Evolutionary conservation across 768 basidiomycete genomes (phyloP), one percentile per base, ranked within the genome.

Genomic region (Amanita fuliginea): DNA sequence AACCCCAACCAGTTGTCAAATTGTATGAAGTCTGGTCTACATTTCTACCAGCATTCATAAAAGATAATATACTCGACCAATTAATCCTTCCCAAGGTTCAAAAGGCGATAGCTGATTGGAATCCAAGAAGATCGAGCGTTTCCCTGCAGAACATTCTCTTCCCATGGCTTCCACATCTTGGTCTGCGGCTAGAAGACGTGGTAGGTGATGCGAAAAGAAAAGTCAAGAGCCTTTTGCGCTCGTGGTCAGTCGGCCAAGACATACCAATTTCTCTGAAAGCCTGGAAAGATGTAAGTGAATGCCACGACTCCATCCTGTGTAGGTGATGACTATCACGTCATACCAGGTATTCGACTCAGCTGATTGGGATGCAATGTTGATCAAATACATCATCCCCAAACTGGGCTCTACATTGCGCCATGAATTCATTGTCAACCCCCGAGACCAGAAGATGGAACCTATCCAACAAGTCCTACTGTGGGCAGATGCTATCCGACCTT

Each of bases 41-140:
- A 1, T 80, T 95, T 54, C 73, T 98, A 1, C 96, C 96, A 0
- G 76, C 76, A 0, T 99, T 97, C 67, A 83, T 99, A 52, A 78
- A 80, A 47, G 94, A 97, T 67, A 99, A 97, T 60, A 74, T 99
- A 52, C 78, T 99, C 54, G 94, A 97, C 61, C 96, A 99, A 63
- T 80, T 99, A 19, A 77, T 99, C 40, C 70, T 99, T 18, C 96
- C 96, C 1, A 99, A 98, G 65, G 77, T 99, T 2, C 77, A 84
- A 43, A 81, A 82, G 54, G 80, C 90, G 3, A 77, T 97, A 30
- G 75, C 80, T 3, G 82, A 88, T 45, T 99, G 96, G 96, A 82
- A 72, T 59, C 68, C 79, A 5, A 80, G 75, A 58, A 73, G 67
- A 22, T 75, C 71, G 50, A 68, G 67, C 2, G 73, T 77, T 0